These are phyloP conservation scores for Camellia lanceoleosa DNA, from an alignment of 148 eudicot genomes.

Conservation along the genomic window DNA sequence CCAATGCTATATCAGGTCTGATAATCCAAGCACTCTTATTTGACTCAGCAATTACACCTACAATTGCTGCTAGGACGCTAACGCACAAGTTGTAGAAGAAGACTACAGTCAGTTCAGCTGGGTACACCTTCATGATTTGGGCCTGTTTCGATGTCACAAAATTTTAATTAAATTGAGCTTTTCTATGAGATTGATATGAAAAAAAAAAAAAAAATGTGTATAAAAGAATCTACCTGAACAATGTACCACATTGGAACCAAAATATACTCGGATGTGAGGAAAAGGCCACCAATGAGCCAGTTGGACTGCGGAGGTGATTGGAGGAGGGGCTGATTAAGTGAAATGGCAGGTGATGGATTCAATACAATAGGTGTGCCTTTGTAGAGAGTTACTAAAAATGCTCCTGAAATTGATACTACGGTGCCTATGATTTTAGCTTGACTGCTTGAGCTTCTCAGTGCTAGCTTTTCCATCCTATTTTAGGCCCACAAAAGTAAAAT, in stretches of 20 bases:
- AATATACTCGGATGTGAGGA: slow-evolving; percentile 58
- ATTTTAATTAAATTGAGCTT: not conserved
- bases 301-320: slow-evolving; percentile 24
- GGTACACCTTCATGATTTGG: slow-evolving; percentile 59
- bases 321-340: slow-evolving; percentile 7
- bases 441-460: slow-evolving; percentile 48
- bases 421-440: slow-evolving; percentile 65
- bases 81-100: slow-evolving; percentile 53
- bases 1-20: slow-evolving; percentile 49
- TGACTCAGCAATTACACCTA: slow-evolving; percentile 35
- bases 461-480: slow-evolving; percentile 61
- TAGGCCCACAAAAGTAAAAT: too few relatives aligned
- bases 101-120: slow-evolving; percentile 54
- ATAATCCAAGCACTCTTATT: slow-evolving; percentile 45
- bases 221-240: slow-evolving; percentile 52
- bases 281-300: slow-evolving; percentile 63
- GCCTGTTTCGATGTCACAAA: slow-evolving; percentile 35
- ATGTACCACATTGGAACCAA: slow-evolving; percentile 83
- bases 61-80: slow-evolving; percentile 39
- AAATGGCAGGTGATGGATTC: slow-evolving; percentile 13
- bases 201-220: too few relatives aligned
- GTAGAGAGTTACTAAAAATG: slow-evolving; percentile 57
- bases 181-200: not conserved
- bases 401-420: slow-evolving; percentile 57
- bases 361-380: slow-evolving; percentile 47